Evolutionary conservation across 768 basidiomycete genomes (phyloP).

Genomic region (Pleurotus ostreatus): DNA sequence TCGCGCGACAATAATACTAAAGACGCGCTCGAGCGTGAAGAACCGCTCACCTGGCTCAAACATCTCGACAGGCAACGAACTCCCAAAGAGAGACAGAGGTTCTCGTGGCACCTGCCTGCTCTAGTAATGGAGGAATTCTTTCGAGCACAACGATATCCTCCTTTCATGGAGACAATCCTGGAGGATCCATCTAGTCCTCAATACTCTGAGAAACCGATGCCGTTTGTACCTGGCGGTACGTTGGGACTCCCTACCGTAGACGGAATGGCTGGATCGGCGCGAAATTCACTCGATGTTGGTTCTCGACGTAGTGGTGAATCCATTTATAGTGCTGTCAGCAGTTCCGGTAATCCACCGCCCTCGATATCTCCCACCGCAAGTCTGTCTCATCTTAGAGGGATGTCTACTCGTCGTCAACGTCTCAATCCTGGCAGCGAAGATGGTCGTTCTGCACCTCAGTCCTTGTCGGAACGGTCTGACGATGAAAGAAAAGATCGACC

Average conservation of each 20-base stretch:
- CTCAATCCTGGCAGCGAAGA: slow-evolving; percentile 41
- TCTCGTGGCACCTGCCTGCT: slow-evolving; percentile 65
- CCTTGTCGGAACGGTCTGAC: slow-evolving; percentile 37
- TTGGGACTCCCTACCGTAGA: slow-evolving; percentile 52
- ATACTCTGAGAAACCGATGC: too few relatives aligned
- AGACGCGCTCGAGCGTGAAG: slow-evolving; percentile 54
- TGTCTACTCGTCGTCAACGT: slow-evolving; percentile 30
- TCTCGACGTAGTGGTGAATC: slow-evolving; percentile 41
- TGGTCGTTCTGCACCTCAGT: slow-evolving; percentile 33
- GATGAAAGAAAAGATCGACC: slow-evolving; percentile 10
- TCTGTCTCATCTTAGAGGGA: slow-evolving; percentile 32
- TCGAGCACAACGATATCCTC: slow-evolving; percentile 32
- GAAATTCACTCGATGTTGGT: slow-evolving; percentile 41
- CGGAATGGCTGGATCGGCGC: slow-evolving; percentile 34
- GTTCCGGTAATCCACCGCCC: slow-evolving; percentile 15
- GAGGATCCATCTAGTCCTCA: slow-evolving; percentile 27
- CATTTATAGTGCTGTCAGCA: slow-evolving; percentile 35
- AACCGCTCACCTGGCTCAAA: slow-evolving; percentile 73
- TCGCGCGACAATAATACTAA: slow-evolving; percentile 42
- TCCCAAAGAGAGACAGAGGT: slow-evolving; percentile 25
- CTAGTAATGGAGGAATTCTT: slow-evolving; percentile 65
- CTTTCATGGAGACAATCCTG: slow-evolving; percentile 40
- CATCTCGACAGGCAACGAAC: slow-evolving; percentile 49
- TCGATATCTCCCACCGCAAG: slow-evolving; percentile 42
- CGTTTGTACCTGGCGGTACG: slow-evolving; percentile 17